A percentile compares a stretch with the other conserved stretches of the same genome.
These are phyloP conservation scores for Andrographis paniculata DNA, from an alignment of 305 asterid species.

Conservation along the genomic window DNA sequence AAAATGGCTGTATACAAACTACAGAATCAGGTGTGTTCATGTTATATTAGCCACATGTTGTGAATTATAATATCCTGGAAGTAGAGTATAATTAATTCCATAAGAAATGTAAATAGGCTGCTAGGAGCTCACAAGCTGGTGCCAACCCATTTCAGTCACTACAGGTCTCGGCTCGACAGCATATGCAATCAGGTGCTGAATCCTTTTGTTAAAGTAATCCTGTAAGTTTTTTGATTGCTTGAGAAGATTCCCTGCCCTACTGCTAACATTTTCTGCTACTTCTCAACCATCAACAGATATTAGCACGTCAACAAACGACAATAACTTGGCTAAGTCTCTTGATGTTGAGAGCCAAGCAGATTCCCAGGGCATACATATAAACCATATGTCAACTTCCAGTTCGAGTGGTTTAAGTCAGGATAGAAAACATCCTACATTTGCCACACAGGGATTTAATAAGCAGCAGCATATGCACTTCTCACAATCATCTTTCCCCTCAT, in stretches of 20 bases:
- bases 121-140: slow-evolving; percentile 33
- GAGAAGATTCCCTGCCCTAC: slow-evolving; percentile 13
- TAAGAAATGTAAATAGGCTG: slow-evolving; percentile 37
- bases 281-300: slow-evolving; percentile 31
- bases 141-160: slow-evolving; percentile 44
- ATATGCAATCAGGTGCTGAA: slow-evolving; percentile 42
- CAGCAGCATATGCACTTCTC: slow-evolving; percentile 64
- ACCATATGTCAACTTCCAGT: slow-evolving; percentile 39
- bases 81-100: slow-evolving; percentile 20
- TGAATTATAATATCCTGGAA: slow-evolving; percentile 11
- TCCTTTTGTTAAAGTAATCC: slow-evolving; percentile 26
- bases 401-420: slow-evolving; percentile 46
- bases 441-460: slow-evolving; percentile 61
- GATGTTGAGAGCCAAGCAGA: slow-evolving; percentile 53
- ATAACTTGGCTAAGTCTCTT: slow-evolving; percentile 32
- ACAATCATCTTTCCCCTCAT: slow-evolving; percentile 49
- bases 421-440: slow-evolving; percentile 55
- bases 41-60: slow-evolving; percentile 12
- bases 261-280: slow-evolving; percentile 19
- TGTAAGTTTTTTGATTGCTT: slow-evolving; percentile 8
- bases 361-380: slow-evolving; percentile 41
- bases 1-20: slow-evolving; percentile 78
- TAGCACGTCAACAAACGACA: slow-evolving; percentile 35
- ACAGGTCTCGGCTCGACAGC: slow-evolving; percentile 47
- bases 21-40: slow-evolving; percentile 62